These are phyloP conservation scores for Trichomonascaceae sp. DNA, from an alignment of 1,139 yeast genomes.

Conservation along the genomic window DNA sequence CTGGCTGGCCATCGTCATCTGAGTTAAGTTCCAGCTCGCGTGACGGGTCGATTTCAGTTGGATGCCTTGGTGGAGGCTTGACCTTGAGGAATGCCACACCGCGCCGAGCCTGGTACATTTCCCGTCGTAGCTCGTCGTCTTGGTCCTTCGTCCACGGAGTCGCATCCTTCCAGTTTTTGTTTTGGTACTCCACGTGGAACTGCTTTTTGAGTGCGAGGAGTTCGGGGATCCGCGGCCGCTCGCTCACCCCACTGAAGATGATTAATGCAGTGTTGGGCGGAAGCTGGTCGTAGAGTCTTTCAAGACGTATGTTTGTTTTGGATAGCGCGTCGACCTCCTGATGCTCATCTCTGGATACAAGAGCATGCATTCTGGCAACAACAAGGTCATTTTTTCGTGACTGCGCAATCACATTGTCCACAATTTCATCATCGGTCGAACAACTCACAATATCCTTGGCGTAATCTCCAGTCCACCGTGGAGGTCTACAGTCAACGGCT, in stretches of 20 bases:
- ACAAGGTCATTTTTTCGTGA: slow-evolving; percentile 31
- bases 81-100: slow-evolving; percentile 40
- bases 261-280: slow-evolving; percentile 52
- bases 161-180: slow-evolving; percentile 31
- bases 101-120: slow-evolving; percentile 23
- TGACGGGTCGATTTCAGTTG: no score
- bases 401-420: slow-evolving; percentile 26
- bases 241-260: slow-evolving; percentile 51
- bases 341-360: no score
- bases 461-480: slow-evolving; percentile 24
- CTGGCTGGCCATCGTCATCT: no score
- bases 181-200: slow-evolving; percentile 33
- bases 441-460: slow-evolving; percentile 33
- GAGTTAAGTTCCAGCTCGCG: no score
- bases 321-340: no score
- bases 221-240: slow-evolving; percentile 38
- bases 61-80: slow-evolving; percentile 24
- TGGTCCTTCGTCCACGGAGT: slow-evolving; percentile 43
- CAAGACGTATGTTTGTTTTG: slow-evolving; percentile 37
- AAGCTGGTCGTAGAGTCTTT: slow-evolving; percentile 35
- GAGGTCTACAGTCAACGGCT: slow-evolving; percentile 25
- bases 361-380: slow-evolving; percentile 47
- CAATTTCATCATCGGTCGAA: slow-evolving; percentile 45
- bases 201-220: slow-evolving; percentile 32
- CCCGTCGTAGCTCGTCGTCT: slow-evolving; percentile 29